Conservation (phyloP, 2,329 filamentous ascomycete genomes). For the Aspergillus ruber region DNA sequence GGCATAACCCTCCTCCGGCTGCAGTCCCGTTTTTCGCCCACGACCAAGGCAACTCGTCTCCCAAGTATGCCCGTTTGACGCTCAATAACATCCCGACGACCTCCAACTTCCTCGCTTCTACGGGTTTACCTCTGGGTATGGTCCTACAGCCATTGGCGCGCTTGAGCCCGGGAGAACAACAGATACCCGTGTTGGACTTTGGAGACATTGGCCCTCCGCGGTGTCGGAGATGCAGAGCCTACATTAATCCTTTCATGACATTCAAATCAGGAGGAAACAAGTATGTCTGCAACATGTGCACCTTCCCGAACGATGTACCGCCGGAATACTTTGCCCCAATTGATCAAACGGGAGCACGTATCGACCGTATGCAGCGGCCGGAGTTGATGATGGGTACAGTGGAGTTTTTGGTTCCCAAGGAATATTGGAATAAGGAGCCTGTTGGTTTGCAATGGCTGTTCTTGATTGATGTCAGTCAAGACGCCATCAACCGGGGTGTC, state of each 20-base stretch:
- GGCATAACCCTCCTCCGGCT: constrained; percentile 82
- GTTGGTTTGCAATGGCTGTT: constrained; percentile 85
- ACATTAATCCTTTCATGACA: constrained; percentile 99
- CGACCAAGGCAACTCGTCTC: constrained; percentile 94
- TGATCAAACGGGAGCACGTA: constrained; percentile 75
- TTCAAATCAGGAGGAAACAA: constrained; percentile 92
- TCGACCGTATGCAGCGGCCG: constrained; percentile 81
- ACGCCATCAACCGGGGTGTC: constrained; percentile 85
- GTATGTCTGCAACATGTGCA: constrained; percentile 97
- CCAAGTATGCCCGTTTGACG: constrained; percentile 85
- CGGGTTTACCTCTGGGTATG: constrained; percentile 78
- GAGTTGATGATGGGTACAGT: constrained; percentile 89
- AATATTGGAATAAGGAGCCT: constrained; percentile 96
- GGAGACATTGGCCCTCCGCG: constrained; percentile 83
- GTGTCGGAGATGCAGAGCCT: constrained; percentile 86
- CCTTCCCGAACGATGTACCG: constrained; percentile 89
- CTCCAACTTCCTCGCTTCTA: constrained; percentile 70
- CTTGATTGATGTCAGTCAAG: constrained; percentile 86
- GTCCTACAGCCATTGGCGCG: constrained; percentile 81
- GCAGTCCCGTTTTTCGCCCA: constrained; percentile 85
- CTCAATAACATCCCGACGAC: constrained; percentile 88
- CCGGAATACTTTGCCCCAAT: constrained; percentile 90
- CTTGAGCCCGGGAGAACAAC: constrained; percentile 74
- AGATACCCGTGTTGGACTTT: constrained; percentile 91
- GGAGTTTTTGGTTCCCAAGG: constrained; percentile 93